Percentiles rank a stretch among this genome's conserved stretches.
Conservation (phyloP, 2,329 filamentous ascomycete genomes). For the Zelopaecilomyces penicillatus region DNA sequence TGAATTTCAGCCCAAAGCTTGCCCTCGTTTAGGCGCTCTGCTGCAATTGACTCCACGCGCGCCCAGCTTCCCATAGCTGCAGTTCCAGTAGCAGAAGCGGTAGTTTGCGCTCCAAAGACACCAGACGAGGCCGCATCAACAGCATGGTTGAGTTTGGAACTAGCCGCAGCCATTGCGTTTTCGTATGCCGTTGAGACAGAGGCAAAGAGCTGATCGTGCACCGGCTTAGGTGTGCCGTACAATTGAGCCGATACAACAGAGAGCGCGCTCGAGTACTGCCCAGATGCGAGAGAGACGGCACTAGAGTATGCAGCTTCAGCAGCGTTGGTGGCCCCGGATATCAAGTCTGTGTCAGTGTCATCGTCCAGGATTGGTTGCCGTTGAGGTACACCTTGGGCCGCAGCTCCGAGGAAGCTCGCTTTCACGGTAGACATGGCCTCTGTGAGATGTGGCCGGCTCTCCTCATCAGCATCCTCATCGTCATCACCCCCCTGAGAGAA, state of each 20-base stretch:
- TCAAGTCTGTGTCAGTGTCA: conserved; percentile 26
- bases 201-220: conserved; percentile 59
- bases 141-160: conserved; percentile 47
- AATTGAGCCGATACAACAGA: conserved; percentile 60
- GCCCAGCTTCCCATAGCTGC: conserved; percentile 35
- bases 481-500: conserved; percentile 8
- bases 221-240: conserved; percentile 59
- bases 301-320: conserved; percentile 53
- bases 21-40: conserved; percentile 62
- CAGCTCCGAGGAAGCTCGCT: conserved; percentile 41
- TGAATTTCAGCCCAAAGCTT: conserved; percentile 62
- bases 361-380: conserved; percentile 40
- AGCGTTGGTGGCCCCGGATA: conserved; percentile 32
- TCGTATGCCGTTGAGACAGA: conserved; percentile 63
- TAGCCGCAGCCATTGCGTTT: conserved; percentile 54
- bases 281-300: conserved; percentile 57
- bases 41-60: conserved; percentile 54
- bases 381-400: conserved; percentile 40
- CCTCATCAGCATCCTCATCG: conserved; percentile 15
- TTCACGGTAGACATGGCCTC: conserved; percentile 30
- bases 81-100: conserved; percentile 28
- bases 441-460: conserved; percentile 14
- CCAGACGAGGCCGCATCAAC: conserved; percentile 44
- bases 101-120: conserved; percentile 39
- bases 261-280: conserved; percentile 59